phyloP scores from a whole-genome alignment of 345 rosid genomes.

The Ceriops decandra region DNA sequence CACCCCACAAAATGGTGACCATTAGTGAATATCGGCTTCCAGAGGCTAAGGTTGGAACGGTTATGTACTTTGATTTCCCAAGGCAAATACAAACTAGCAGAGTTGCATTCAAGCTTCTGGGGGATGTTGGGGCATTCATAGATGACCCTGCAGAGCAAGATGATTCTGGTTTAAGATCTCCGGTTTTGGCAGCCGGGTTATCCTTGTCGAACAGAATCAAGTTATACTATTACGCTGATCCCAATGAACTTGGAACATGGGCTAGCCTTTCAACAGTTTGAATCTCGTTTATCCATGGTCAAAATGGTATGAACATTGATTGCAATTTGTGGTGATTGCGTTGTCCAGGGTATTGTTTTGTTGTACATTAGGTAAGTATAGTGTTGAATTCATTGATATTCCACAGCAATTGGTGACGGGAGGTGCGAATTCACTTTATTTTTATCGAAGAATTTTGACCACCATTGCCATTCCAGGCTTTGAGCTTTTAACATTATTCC shows the following conservation, averaged over 20 bases:
- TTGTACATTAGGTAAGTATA: constrained; percentile 25
- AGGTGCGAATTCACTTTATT: constrained; percentile 4
- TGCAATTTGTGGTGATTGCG: constrained; percentile 8
- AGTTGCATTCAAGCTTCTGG: constrained; percentile 60
- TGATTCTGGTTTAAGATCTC: constrained; percentile 42
- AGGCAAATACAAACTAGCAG: constrained; percentile 54
- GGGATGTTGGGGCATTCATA: constrained; percentile 67
- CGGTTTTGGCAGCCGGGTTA: constrained; percentile 58
- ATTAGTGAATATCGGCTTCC: constrained; percentile 81
- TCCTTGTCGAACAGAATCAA: constrained; percentile 68
- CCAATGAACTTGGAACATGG: constrained; percentile 85
- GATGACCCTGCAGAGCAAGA: constrained; percentile 77
- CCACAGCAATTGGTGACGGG: constrained; percentile 1
- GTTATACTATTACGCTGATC: constrained; percentile 68
- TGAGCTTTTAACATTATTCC: too few relatives aligned
- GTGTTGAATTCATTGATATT: constrained; percentile 14
- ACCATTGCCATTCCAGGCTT: background rate
- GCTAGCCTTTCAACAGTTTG: constrained; percentile 67
- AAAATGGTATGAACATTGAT: constrained; percentile 5
- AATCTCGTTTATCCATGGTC: constrained; percentile 3
- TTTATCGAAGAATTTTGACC: constrained; percentile 6
- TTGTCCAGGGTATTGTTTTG: constrained; percentile 3
- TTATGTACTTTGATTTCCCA: constrained; percentile 85
- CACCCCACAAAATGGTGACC: constrained; percentile 64
- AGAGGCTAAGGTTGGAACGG: constrained; percentile 66